Base-by-base conservation (phyloP, 441 rosid species). In the Syzygium malaccense region DNA sequence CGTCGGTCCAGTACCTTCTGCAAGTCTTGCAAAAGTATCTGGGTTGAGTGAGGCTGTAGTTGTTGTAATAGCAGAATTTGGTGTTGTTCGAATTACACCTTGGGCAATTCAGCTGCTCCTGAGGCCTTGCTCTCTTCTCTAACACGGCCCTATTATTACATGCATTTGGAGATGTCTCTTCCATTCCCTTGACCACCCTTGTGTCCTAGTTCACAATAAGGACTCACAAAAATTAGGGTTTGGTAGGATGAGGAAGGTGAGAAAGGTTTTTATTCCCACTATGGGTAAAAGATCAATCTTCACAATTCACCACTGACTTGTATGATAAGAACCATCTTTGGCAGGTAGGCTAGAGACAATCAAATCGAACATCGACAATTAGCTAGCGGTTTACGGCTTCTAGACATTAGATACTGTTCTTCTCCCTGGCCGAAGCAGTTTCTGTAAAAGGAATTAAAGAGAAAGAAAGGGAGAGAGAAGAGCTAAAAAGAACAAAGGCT, bases 101-200 rank as follows among this genome's bases (percentile, higher is more conserved):
- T 25, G 83, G 83, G 83, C 83, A 75, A 41, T 75, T 75, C 83
- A 75, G 83, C 53, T 75, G 83, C n/a, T 75, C 83, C 83, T 75
- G 83, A 41, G 83, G 83, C 26, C 83, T 75, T 75, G 83, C 51
- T 37, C 53, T 75, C 83, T 41, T 75, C 83, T 75, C 83, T n/a
- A 75, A 41, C 83, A 75, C 37, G 51, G 83, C 83, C 83, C 83
- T 75, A 75, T 37, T 75, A 75, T 75, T 75, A 17, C 83, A 86
- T 86, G 91, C 92, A 89, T 90, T 93, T 10, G 96, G 87, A 88
- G 90, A 90, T 88, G 94, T 93, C 83, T 94, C 96, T 86, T 96
- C 98, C 96, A 96, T 96, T 84, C 94, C 90, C 88, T 93, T 93
- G 80, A 88, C 93, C 87, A 92, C 78, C 88, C 93, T 93, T 83